Base-by-base conservation (phyloP, 2,329 filamentous ascomycete genomes). In the Hypomyces rosellus region DNA sequence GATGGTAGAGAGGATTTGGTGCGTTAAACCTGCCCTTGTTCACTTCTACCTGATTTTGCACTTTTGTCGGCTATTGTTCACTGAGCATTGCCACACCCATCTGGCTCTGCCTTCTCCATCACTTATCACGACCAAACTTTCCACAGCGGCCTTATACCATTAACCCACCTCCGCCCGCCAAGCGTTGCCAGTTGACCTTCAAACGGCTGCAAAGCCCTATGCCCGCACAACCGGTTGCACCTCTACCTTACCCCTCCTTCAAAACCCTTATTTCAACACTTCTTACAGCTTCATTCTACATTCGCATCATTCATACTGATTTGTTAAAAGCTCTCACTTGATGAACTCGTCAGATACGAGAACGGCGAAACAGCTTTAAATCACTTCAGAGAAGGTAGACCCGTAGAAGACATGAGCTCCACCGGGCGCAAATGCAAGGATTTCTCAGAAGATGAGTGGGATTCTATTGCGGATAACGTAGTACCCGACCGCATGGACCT, bases 1-100 rank as follows among this genome's bases (percentile, higher is more conserved):
- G 74, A 77, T 55, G 75, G 74, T 20, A 65, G 68, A 45, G 57
- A 69, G 54, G 67, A 74, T 48, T 52, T 67, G 57, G 75, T 78
- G 66, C 67, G 74, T 70, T 33, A 38, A n/a, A 30, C 51, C 38
- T 36, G 45, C 46, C 34, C 39, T 22, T 45, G 13, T 30, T 22
- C n/a, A 43, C n/a, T 41, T 33, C n/a, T 22, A 42, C 11, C 39
- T 42, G 16, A 30, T 11, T 30, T 11, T 30, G 2, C 8, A 30
- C 9, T 30, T 30, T 30, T 20, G 20, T 5, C 9, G 25, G 9
- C 25, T 30, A 7, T 30, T 30, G 25, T 20, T 20, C 20, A 6
- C 8, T 30, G 25, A 11, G 25, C 9, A 30, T 30, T 30, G 25
- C 9, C 25, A 30, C 25, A 30, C 8, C 9, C 25, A 30, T 30